Evolutionary conservation across 208 protist species (phyloP).

Genomic region (Crithidia thermophila): DNA sequence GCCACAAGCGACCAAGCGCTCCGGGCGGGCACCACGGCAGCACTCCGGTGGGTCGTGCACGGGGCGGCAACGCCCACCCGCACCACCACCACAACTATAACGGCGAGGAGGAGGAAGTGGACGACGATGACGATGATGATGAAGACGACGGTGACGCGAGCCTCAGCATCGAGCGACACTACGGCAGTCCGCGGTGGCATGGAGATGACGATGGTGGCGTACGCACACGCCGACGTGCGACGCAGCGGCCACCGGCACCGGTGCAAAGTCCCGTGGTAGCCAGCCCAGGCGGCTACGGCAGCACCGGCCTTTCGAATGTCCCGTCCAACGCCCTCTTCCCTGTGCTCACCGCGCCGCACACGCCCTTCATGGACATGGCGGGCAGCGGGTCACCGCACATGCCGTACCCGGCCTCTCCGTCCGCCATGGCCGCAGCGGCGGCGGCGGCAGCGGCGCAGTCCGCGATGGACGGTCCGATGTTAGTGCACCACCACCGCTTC

Average conservation of each 20-base stretch:
- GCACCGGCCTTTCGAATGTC: neutral
- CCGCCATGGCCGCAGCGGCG: no score
- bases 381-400: conserved; percentile 1
- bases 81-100: neutral
- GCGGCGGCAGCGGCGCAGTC: no score
- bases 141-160: conserved; percentile 9
- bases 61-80: neutral
- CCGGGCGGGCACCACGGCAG: neutral
- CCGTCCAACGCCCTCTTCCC: conserved; percentile 7
- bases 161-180: conserved; percentile 1
- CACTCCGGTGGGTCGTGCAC: neutral
- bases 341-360: neutral
- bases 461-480: conserved; percentile 33
- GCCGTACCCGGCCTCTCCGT: no score
- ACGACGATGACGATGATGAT: conserved; percentile 8
- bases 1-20: neutral
- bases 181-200: neutral
- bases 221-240: neutral
- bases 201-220: neutral
- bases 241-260: neutral
- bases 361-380: conserved; percentile 10
- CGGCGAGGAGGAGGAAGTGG: neutral
- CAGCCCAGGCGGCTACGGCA: neutral
- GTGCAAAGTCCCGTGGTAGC: conserved; percentile 7
- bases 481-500: conserved; percentile 70